A percentile compares a stretch with the other conserved stretches of the same genome.
phyloP scores from a whole-genome alignment of 2,329 filamentous ascomycete genomes.

The Colletotrichum tropicale region DNA sequence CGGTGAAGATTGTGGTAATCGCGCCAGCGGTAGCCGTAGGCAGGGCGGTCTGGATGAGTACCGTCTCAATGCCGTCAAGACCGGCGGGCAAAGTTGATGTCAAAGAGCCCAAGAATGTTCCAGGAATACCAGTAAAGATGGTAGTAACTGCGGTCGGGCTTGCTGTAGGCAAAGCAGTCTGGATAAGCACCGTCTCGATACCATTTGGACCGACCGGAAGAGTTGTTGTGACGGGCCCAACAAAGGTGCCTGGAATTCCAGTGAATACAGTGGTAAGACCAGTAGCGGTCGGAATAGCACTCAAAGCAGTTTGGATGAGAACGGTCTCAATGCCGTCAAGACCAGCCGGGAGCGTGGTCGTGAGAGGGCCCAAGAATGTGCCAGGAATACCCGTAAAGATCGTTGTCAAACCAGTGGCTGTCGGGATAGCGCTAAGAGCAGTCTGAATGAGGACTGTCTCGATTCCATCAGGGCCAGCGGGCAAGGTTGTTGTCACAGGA shows the following conservation, averaged over 20 bases:
- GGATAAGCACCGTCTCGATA: background rate
- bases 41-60: background rate
- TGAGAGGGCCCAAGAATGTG: background rate
- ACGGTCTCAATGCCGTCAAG: background rate
- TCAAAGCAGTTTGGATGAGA: background rate
- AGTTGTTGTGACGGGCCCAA: background rate
- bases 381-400: background rate
- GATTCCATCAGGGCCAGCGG: background rate
- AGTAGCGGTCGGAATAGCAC: background rate
- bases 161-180: background rate
- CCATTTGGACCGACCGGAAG: background rate
- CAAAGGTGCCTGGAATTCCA: background rate
- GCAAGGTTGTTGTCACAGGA: background rate
- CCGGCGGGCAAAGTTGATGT: background rate
- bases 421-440: background rate
- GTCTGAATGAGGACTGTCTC: conserved; percentile 1
- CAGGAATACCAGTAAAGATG: background rate
- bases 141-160: background rate
- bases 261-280: background rate
- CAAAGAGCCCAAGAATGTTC: background rate
- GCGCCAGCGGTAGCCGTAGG: background rate
- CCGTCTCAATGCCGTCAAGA: background rate
- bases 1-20: background rate
- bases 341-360: background rate
- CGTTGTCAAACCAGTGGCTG: background rate